These are phyloP conservation scores for Rhizopogon sp. DNA, from an alignment of 768 basidiomycete species.

Conservation along the genomic window DNA sequence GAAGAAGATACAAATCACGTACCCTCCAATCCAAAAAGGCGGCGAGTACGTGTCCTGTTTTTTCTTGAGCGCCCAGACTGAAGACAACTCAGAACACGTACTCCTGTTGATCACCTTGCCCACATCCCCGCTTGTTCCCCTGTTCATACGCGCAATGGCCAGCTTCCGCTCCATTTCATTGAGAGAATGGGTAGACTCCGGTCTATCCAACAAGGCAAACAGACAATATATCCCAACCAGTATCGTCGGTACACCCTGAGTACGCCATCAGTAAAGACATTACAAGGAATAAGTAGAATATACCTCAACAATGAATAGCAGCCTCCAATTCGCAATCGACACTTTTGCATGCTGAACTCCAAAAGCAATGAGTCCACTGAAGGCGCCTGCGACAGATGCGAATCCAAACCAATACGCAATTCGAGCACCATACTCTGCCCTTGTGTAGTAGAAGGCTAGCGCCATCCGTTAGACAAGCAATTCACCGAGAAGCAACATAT, in stretches of 20 bases:
- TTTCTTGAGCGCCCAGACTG: neutral
- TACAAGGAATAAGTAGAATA: neutral
- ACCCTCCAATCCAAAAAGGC: constrained; percentile 68
- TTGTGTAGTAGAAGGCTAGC: constrained; percentile 69
- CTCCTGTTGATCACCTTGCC: constrained; percentile 57
- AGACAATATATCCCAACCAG: constrained; percentile 48
- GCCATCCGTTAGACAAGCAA: constrained; percentile 13
- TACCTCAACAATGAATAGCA: constrained; percentile 63
- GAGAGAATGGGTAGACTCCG: constrained; percentile 56
- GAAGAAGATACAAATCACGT: neutral
- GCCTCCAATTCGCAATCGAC: constrained; percentile 1
- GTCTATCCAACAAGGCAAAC: constrained; percentile 54
- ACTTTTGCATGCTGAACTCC: constrained; percentile 22
- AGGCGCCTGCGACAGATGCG: constrained; percentile 58
- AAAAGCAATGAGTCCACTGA: neutral
- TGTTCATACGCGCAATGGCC: constrained; percentile 56
- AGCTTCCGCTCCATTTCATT: constrained; percentile 42
- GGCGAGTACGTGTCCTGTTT: constrained; percentile 45
- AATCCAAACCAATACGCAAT: constrained; percentile 74
- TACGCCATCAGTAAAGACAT: neutral
- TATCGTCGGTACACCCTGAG: constrained; percentile 54
- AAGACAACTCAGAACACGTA: constrained; percentile 14
- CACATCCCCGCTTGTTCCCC: constrained; percentile 53
- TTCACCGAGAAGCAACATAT: neutral
- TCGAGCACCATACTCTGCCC: constrained; percentile 50